Percentiles rank a stretch among this genome's conserved stretches.
phyloP scores from a whole-genome alignment of 2,329 filamentous ascomycete species.

The Arthrinium puccinioides region DNA sequence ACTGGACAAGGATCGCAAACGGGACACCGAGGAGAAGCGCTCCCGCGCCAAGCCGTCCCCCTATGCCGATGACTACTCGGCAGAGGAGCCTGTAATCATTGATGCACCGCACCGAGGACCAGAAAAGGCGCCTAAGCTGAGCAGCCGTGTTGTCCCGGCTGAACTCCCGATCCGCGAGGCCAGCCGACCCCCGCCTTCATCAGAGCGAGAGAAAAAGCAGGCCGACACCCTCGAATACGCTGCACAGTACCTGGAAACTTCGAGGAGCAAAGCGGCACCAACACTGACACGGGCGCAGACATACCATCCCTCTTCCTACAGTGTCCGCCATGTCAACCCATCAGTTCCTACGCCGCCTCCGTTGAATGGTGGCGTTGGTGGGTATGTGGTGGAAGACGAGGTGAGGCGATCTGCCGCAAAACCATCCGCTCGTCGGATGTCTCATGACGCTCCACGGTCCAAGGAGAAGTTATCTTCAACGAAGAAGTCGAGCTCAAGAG shows the following conservation, averaged over 20 bases:
- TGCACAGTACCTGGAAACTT: conserved; percentile 17
- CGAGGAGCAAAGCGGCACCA: conserved; percentile 14
- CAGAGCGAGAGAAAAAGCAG: neutral
- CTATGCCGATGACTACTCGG: conserved; percentile 12
- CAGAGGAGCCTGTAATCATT: conserved; percentile 12
- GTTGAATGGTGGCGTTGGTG: conserved; percentile 15
- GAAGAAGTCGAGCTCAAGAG: conserved; percentile 21
- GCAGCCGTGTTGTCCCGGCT: neutral
- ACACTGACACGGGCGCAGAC: conserved; percentile 14
- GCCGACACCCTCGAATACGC: conserved; percentile 16
- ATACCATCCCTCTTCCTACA: conserved; percentile 7
- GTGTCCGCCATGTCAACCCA: conserved; percentile 7
- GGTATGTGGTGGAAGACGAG: conserved; percentile 17
- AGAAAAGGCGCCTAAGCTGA: conserved; percentile 20
- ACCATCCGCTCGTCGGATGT: conserved; percentile 16
- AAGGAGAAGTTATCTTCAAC: conserved; percentile 11
- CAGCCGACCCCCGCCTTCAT: neutral
- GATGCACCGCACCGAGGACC: conserved; percentile 10
- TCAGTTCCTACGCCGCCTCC: conserved; percentile 24
- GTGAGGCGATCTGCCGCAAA: conserved; percentile 16
- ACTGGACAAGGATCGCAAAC: conserved; percentile 21
- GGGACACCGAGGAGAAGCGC: conserved; percentile 20
- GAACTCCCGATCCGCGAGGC: neutral
- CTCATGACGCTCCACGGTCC: conserved; percentile 16
- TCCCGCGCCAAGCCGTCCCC: conserved; percentile 3